Percentiles rank a stretch among this genome's conserved stretches.
Evolutionary conservation across 2,329 filamentous ascomycete species (phyloP).

Genomic region (Chrysoporthe austroafricana): DNA sequence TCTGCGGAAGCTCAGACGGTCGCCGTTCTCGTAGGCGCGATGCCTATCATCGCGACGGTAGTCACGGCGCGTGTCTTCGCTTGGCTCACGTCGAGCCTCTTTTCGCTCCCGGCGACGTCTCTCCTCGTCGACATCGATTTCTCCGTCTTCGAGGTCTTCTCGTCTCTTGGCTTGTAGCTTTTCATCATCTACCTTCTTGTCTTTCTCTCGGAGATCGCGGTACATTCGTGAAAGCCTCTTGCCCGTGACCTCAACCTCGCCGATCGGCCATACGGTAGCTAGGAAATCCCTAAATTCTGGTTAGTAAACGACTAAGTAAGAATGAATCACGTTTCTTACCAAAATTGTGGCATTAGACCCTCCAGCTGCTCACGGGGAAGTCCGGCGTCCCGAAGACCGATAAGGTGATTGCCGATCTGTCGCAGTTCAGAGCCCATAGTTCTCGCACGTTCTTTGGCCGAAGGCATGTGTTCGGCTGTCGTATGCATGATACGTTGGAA

Average conservation of each 20-base stretch:
- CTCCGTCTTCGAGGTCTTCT: constrained; percentile 43
- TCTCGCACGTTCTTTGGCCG: constrained; percentile 40
- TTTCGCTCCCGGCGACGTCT: constrained; percentile 33
- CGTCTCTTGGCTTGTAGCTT: constrained; percentile 33
- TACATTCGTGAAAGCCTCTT: constrained; percentile 43
- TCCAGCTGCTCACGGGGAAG: constrained; percentile 38
- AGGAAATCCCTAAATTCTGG: constrained; percentile 40
- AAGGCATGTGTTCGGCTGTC: constrained; percentile 36
- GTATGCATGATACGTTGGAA: constrained; percentile 44
- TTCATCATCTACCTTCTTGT: constrained; percentile 36
- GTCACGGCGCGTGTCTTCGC: constrained; percentile 37
- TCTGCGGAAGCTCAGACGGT: constrained; percentile 37
- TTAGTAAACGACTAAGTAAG: constrained; percentile 29
- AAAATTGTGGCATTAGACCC: constrained; percentile 43
- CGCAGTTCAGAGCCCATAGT: constrained; percentile 43
- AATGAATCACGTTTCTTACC: constrained; percentile 33
- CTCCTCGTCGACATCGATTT: constrained; percentile 44
- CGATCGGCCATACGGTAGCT: constrained; percentile 45
- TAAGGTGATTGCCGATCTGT: constrained; percentile 42
- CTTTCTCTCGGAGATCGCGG: constrained; percentile 40
- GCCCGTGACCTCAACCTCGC: constrained; percentile 42
- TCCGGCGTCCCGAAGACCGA: constrained; percentile 38
- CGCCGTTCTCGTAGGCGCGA: constrained; percentile 38
- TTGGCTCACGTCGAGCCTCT: constrained; percentile 25
- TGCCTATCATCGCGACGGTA: constrained; percentile 36